Conservation (phyloP, 1,284 basidiomycete species). For the Meripilus lineatus region DNA sequence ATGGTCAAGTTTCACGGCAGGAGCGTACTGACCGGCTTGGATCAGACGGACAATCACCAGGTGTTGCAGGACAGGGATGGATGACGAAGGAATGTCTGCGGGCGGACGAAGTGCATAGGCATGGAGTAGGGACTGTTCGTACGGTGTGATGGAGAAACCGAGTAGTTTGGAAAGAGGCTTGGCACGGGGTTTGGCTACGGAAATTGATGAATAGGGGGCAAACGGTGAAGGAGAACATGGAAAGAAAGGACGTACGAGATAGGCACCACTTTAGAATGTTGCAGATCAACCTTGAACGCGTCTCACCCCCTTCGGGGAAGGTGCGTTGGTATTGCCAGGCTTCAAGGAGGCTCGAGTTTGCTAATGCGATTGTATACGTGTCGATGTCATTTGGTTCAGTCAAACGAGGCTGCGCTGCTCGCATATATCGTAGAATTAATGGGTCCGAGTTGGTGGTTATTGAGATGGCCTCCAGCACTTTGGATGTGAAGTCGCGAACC, state of each 20-base stretch:
- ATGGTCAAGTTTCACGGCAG: constrained; percentile 73
- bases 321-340: constrained; percentile 72
- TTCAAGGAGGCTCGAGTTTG: constrained; percentile 55
- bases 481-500: constrained; percentile 68
- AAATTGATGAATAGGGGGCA: constrained; percentile 6
- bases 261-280: constrained; percentile 67
- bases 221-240: neutral
- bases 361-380: constrained; percentile 59
- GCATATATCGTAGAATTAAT: constrained; percentile 63
- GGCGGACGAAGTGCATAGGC: constrained; percentile 56
- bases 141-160: constrained; percentile 55
- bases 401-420: constrained; percentile 63
- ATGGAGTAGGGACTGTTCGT: constrained; percentile 56
- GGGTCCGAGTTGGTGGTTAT: constrained; percentile 43
- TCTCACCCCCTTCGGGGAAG: constrained; percentile 51
- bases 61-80: constrained; percentile 67
- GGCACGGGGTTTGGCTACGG: constrained; percentile 53
- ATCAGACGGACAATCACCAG: constrained; percentile 78
- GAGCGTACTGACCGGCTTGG: constrained; percentile 66
- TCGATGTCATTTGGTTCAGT: constrained; percentile 64
- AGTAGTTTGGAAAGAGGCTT: constrained; percentile 54
- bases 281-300: constrained; percentile 47
- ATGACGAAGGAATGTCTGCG: constrained; percentile 37
- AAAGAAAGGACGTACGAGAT: constrained; percentile 46
- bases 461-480: constrained; percentile 65